Evolutionary conservation across 306 rosid genomes (phyloP).

Genomic region (Vicia faba): DNA sequence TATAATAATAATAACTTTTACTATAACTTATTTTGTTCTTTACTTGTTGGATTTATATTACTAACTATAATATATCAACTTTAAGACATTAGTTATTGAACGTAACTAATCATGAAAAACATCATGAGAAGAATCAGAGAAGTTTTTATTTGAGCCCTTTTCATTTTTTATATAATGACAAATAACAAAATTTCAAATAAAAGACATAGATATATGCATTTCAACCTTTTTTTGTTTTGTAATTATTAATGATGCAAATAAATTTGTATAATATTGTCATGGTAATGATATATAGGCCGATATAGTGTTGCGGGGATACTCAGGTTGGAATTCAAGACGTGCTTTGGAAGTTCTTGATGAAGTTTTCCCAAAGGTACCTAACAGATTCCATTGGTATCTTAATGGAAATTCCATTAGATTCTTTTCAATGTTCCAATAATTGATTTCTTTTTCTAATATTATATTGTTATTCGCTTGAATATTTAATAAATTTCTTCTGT

Average conservation of each 20-base stretch:
- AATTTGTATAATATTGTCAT: background rate
- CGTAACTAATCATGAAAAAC: too few species aligned
- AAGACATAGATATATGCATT: too few species aligned
- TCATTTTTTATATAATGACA: too few species aligned
- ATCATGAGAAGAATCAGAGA: background rate
- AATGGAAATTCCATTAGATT: too few species aligned
- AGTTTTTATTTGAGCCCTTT: background rate
- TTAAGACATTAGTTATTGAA: too few species aligned
- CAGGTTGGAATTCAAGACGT: slow-evolving; percentile 84
- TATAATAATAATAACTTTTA: too few species aligned
- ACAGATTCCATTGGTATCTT: background rate
- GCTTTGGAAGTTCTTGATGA: slow-evolving; percentile 70
- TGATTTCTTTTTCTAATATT: background rate
- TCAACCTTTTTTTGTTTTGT: background rate
- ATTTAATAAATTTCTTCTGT: background rate
- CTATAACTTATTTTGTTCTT: background rate
- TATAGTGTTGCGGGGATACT: slow-evolving; percentile 67
- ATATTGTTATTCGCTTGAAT: background rate
- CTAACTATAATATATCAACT: background rate
- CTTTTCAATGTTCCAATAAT: background rate
- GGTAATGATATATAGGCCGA: slow-evolving; percentile 64
- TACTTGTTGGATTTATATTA: background rate
- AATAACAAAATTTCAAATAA: too few species aligned
- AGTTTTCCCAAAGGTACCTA: slow-evolving; percentile 68
- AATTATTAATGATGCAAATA: background rate